A percentile compares a stretch with the other conserved stretches of the same genome.
Evolutionary conservation across 2,329 filamentous ascomycete genomes (phyloP).

Genomic region (Claviceps maximensis): DNA sequence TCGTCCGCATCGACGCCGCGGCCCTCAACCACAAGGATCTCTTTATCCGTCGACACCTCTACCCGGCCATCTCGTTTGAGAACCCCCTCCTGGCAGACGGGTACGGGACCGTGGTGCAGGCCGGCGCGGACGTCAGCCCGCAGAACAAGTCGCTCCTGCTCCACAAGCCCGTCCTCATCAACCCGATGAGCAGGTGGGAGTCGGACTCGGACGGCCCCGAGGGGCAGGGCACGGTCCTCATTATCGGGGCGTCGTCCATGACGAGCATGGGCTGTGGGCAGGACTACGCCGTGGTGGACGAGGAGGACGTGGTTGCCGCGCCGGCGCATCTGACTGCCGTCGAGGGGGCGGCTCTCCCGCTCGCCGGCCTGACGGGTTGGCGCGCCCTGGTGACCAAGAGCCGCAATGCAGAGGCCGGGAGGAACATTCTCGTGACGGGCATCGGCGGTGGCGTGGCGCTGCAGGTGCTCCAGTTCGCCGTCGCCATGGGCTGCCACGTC

Average conservation of each 20-base stretch:
- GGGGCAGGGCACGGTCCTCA: constrained; percentile 46
- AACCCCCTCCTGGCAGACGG: constrained; percentile 74
- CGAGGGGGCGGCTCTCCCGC: constrained; percentile 72
- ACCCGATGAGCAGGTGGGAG: constrained; percentile 68
- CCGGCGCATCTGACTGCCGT: constrained; percentile 53
- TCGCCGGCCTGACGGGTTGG: constrained; percentile 83
- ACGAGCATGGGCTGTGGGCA: constrained; percentile 55
- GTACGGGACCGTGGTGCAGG: constrained; percentile 55
- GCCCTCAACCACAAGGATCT: constrained; percentile 92
- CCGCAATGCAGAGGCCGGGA: constrained; percentile 42
- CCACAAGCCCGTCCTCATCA: constrained; percentile 61
- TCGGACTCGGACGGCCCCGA: constrained; percentile 62
- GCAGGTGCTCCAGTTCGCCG: constrained; percentile 66
- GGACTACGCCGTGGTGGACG: constrained; percentile 58
- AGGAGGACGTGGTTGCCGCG: constrained; percentile 60
- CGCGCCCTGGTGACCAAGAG: constrained; percentile 71
- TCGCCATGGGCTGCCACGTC: constrained; percentile 61
- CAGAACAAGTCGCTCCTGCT: constrained; percentile 31
- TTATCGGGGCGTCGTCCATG: constrained; percentile 55
- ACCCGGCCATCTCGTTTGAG: constrained; percentile 71
- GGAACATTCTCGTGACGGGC: constrained; percentile 75
- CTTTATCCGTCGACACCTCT: constrained; percentile 85
- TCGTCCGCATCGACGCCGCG: constrained; percentile 63
- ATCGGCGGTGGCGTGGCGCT: constrained; percentile 89
- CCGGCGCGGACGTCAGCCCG: constrained; percentile 35